Base-by-base conservation (phyloP, 2,329 filamentous ascomycete species). In the Alternaria rosae region DNA sequence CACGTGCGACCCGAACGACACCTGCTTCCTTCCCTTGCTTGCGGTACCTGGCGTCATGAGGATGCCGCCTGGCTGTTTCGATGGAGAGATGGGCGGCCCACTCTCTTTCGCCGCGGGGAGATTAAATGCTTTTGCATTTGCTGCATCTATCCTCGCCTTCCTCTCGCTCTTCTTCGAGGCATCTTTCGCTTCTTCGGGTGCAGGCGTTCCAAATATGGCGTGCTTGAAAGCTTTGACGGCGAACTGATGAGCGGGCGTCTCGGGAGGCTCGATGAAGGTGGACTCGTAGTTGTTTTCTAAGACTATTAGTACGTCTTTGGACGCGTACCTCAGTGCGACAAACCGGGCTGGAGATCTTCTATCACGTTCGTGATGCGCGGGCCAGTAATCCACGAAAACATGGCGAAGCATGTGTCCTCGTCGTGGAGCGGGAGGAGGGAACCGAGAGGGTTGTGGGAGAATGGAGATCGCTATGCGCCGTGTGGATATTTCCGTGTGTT, bases 171-270 rank as follows among this genome's bases (percentile, higher is more conserved):
- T 72, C 59, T 72, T 74, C 1, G 61, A 59, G 12, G 61, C 55
- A 23, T 72, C 66, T 30, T 64, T 71, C 35, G 68, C 78, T 28
- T 85, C 82, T 42, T 83, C 80, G 11, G 84, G 83, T 21, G 85
- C 84, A 13, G 88, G 88, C 1, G 88, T 90, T 25, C 88, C 88
- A 77, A 89, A 90, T 58, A 91, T 78, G 44, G 87, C 86, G 63
- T 88, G 87, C 70, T 87, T 88, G 77, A 90, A 88, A 15, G 89
- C 89, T 70, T 88, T 88, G 58, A 89, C 85, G 17, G 88, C 88
- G 74, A 91, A 91, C 21, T 90, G 83, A 48, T 88, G 88, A 48
- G 88, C 88, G 9, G 89, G 88, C 1, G 89, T 90, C 67, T 89
- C 87, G 52, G 87, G 88, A 7, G 85, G 80, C 43, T 89, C 87